phyloP scores from a whole-genome alignment of 768 basidiomycete species.

The Collybia nuda region DNA sequence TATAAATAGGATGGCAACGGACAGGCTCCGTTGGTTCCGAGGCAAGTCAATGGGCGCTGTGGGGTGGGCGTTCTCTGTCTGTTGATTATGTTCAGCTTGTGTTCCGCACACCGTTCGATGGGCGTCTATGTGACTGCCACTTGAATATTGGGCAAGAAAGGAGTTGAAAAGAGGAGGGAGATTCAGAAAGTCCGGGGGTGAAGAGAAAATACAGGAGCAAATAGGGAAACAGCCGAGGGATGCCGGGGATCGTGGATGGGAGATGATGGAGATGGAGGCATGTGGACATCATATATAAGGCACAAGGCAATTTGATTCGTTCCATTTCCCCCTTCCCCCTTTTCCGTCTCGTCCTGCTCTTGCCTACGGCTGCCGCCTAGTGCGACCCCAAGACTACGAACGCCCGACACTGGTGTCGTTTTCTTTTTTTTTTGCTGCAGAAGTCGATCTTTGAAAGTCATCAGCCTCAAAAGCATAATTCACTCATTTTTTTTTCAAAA shows the following conservation, averaged over 20 bases:
- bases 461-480: conserved; percentile 24
- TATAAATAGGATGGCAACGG: background rate
- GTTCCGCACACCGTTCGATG: no score
- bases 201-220: conserved; percentile 1
- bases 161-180: background rate
- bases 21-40: no score
- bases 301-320: conserved; percentile 5
- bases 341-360: conserved; percentile 10
- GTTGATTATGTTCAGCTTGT: no score
- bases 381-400: conserved; percentile 40
- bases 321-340: conserved; percentile 4
- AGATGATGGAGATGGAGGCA: conserved; percentile 2
- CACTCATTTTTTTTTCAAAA: conserved; percentile 22
- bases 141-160: background rate
- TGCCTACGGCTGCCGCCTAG: conserved; percentile 39
- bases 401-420: conserved; percentile 58
- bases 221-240: conserved; percentile 10
- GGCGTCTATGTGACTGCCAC: no score
- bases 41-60: no score
- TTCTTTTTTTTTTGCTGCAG: conserved; percentile 30
- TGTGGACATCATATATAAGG: conserved; percentile 10
- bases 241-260: conserved; percentile 9
- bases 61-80: no score
- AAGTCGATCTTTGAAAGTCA: conserved; percentile 21
- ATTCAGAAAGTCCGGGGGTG: background rate